phyloP scores from a whole-genome alignment of 306 rosid genomes.

The Astragalus membranaceus region DNA sequence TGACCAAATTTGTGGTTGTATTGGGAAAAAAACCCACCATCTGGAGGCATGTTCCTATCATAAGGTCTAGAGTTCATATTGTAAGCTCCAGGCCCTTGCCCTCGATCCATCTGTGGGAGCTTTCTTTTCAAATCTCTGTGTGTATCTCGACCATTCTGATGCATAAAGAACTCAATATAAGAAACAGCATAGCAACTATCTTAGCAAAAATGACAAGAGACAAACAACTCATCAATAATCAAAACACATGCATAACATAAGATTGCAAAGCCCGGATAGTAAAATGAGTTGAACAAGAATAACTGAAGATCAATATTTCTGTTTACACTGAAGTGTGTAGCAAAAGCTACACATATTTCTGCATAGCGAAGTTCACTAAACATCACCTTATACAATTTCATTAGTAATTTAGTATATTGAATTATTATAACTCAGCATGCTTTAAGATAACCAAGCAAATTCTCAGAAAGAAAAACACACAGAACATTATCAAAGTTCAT shows the following conservation, averaged over 20 bases:
- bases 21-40: slow-evolving; percentile 43
- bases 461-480: not conserved
- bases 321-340: not conserved
- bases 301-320: not conserved
- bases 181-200: slow-evolving; percentile 9
- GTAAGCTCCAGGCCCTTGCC: slow-evolving; percentile 43
- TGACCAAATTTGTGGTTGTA: not conserved
- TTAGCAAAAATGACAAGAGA: not conserved
- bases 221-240: not conserved
- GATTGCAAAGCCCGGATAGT: not conserved
- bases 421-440: not conserved
- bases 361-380: slow-evolving; percentile 9
- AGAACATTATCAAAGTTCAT: not conserved
- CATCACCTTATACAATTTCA: not conserved
- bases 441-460: not conserved
- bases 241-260: not conserved
- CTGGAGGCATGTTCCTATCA: slow-evolving; percentile 59
- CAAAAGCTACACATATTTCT: not conserved
- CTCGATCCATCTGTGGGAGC: slow-evolving; percentile 44
- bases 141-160: slow-evolving; percentile 67
- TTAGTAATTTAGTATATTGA: not conserved
- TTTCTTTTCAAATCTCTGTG: slow-evolving; percentile 66
- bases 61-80: slow-evolving; percentile 34
- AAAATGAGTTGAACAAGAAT: not conserved
- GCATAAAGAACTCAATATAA: slow-evolving; percentile 26